Evolutionary conservation across 495 filamentous ascomycete genomes (phyloP).

Genomic region (Parmelia sp.): DNA sequence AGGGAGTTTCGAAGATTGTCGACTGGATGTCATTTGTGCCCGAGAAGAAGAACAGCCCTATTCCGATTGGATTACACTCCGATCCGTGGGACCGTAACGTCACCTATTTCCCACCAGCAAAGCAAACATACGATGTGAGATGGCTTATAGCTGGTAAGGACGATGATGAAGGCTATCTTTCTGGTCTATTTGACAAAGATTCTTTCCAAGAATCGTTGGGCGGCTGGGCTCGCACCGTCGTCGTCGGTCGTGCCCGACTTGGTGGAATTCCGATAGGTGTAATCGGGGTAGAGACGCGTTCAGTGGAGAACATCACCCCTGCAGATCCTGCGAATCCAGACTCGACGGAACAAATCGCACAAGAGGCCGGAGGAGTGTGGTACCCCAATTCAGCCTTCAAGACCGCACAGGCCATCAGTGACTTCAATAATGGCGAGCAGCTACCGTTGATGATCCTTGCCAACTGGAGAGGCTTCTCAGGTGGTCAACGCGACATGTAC

Average conservation of each 20-base stretch:
- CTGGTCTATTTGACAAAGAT: constrained; percentile 89
- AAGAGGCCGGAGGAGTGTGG: constrained; percentile 97
- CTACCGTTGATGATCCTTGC: constrained; percentile 97
- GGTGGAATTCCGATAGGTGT: constrained; percentile 98
- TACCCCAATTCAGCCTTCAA: constrained; percentile 99
- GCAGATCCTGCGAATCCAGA: constrained; percentile 99
- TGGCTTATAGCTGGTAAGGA: constrained; percentile 89
- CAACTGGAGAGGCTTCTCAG: constrained; percentile 99
- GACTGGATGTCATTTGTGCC: constrained; percentile 96
- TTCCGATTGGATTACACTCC: constrained; percentile 76
- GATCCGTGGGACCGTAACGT: constrained; percentile 93
- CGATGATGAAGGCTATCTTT: constrained; percentile 78
- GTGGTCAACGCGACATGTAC: constrained; percentile 99
- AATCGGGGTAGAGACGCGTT: constrained; percentile 92
- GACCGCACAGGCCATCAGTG: constrained; percentile 95
- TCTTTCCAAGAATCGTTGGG: constrained; percentile 96
- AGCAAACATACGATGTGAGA: constrained; percentile 87
- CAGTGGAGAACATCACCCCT: constrained; percentile 92
- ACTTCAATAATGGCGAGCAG: constrained; percentile 99
- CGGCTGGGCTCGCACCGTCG: constrained; percentile 94
- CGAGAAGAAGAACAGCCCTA: constrained; percentile 82
- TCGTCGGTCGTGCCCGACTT: constrained; percentile 92
- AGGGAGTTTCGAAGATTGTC: constrained; percentile 94
- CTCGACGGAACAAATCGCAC: constrained; percentile 87
- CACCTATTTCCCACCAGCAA: constrained; percentile 73